phyloP scores from a whole-genome alignment of 441 rosid species.

The Eugenia klotzschiana region DNA sequence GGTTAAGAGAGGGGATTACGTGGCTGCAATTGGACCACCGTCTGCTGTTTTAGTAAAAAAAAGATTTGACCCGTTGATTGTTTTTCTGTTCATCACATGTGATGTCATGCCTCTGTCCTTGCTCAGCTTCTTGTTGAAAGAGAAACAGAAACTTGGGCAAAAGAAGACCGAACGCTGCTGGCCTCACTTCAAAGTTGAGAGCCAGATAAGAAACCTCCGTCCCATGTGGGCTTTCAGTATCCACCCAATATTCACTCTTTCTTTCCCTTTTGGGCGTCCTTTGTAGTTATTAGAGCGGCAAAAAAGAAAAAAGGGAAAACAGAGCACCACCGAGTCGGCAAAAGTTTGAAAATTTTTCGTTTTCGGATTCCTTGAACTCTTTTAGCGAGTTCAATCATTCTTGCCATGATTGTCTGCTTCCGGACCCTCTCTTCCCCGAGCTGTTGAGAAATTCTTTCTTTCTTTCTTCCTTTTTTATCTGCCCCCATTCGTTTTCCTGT shows the following conservation, averaged over 20 bases:
- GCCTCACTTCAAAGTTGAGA: neutral
- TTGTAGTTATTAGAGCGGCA: neutral
- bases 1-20: neutral
- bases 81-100: neutral
- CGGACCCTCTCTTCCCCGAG: constrained; percentile 4
- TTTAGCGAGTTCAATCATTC: neutral
- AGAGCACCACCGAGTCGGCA: neutral
- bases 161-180: neutral
- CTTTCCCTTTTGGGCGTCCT: neutral
- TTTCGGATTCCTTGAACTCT: neutral
- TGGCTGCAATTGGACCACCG: neutral
- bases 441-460: neutral
- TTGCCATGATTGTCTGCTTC: neutral
- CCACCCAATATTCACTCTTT: constrained; percentile 27
- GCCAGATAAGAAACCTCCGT: neutral
- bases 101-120: neutral
- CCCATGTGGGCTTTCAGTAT: constrained; percentile 28
- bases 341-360: neutral
- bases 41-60: neutral
- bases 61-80: neutral
- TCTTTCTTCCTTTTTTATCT: neutral
- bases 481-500: neutral
- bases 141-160: neutral
- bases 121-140: neutral
- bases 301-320: neutral